Percentiles rank a stretch among this genome's conserved stretches.
Evolutionary conservation across 306 rosid species (phyloP).

Genomic region (Quillaja saponaria): DNA sequence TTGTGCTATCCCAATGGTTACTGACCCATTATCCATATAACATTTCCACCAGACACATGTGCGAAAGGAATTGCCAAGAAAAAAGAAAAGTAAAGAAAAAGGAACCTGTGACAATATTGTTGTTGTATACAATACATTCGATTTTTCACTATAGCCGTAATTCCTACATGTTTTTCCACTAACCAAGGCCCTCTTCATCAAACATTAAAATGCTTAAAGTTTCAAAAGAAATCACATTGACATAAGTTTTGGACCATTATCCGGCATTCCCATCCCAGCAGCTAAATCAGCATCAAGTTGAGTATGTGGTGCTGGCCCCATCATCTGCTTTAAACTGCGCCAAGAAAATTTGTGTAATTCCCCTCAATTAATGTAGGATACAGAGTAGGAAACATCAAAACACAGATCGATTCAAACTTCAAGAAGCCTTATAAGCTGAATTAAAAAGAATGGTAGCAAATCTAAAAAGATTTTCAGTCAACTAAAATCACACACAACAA

Average conservation of each 20-base stretch:
- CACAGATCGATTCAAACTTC: neutral
- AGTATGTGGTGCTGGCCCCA: constrained; percentile 85
- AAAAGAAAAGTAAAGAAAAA: no score
- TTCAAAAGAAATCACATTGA: constrained; percentile 40
- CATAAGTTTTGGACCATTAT: constrained; percentile 92
- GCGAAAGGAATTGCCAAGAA: no score
- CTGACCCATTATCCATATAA: no score
- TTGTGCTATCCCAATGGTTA: no score
- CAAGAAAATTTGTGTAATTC: neutral
- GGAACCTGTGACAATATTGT: no score
- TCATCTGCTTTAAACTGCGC: constrained; percentile 70
- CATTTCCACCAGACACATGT: no score
- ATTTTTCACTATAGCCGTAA: no score
- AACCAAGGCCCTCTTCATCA: no score
- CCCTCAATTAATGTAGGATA: neutral
- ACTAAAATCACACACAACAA: no score
- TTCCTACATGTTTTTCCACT: no score
- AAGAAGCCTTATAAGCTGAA: neutral
- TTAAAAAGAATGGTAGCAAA: neutral
- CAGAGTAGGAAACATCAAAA: neutral
- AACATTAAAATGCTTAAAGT: no score
- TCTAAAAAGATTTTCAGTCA: neutral
- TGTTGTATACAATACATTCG: no score
- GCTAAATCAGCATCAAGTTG: constrained; percentile 95
- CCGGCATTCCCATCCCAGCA: constrained; percentile 96